Percentiles rank a stretch among this genome's conserved stretches.
Conservation (phyloP, 2,329 filamentous ascomycete genomes). For the Pestalotiopsis sp. region DNA sequence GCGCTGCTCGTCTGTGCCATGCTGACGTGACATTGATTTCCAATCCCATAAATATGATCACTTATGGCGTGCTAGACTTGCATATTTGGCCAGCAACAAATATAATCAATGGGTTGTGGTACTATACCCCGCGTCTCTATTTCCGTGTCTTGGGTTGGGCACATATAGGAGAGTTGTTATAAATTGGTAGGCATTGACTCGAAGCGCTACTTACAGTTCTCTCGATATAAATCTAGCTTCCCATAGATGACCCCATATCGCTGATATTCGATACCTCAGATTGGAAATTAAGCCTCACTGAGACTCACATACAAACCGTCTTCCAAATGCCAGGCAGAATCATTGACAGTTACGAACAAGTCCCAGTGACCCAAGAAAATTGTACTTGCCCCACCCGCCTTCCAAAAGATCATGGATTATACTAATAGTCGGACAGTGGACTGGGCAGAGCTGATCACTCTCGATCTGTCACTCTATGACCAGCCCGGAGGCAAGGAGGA, state of each 20-base stretch:
- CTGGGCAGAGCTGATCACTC: conserved; percentile 32
- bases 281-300: not conserved
- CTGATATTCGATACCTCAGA: too few species aligned
- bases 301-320: not conserved
- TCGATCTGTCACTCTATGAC: conserved; percentile 34
- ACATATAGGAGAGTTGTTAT: conserved; percentile 12
- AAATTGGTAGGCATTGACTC: too few species aligned
- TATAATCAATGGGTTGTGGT: not conserved
- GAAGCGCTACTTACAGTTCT: too few species aligned
- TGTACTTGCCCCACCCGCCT: conserved; percentile 17
- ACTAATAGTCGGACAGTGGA: conserved; percentile 20
- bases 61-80: not conserved
- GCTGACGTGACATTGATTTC: not conserved
- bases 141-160: not conserved
- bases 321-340: conserved; percentile 28
- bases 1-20: not conserved
- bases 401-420: not conserved
- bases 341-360: conserved; percentile 30
- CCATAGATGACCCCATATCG: not conserved
- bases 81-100: too few species aligned
- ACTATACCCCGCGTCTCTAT: conserved; percentile 1
- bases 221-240: not conserved
- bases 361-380: conserved; percentile 30
- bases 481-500: conserved; percentile 33
- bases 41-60: not conserved